Conservation (phyloP, 2,329 filamentous ascomycete species). For the Fonsecaea multimorphosa region DNA sequence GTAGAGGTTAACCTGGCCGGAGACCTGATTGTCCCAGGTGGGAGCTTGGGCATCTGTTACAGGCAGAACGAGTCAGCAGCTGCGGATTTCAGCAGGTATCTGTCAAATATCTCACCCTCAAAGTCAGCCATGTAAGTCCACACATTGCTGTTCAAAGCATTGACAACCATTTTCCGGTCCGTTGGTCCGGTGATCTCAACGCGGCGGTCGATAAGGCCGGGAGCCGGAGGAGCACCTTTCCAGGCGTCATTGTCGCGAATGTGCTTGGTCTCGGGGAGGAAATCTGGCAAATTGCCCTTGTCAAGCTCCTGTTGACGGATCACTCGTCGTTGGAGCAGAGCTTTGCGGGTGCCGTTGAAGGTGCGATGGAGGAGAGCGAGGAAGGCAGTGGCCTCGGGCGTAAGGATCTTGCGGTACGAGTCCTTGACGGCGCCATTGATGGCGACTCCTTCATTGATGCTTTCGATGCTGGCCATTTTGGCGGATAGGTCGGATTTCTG, state of each 20-base stretch:
- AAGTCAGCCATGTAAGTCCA: constrained; percentile 99
- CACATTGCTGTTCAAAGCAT: constrained; percentile 92
- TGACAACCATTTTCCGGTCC: constrained; percentile 98
- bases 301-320: constrained; percentile 91
- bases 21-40: constrained; percentile 99
- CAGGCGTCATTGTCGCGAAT: constrained; percentile 93
- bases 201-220: constrained; percentile 88
- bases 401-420: constrained; percentile 86
- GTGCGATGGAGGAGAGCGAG: constrained; percentile 92
- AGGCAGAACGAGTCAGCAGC: constrained; percentile 21
- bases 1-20: constrained; percentile 96
- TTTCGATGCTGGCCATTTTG: constrained; percentile 71
- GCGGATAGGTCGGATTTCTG: background rate
- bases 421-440: constrained; percentile 81
- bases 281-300: constrained; percentile 85
- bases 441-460: constrained; percentile 84
- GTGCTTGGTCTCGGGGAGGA: constrained; percentile 92
- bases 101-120: constrained; percentile 71
- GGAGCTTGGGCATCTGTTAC: constrained; percentile 84
- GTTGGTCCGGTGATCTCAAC: constrained; percentile 98
- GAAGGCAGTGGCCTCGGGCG: constrained; percentile 87
- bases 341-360: constrained; percentile 89
- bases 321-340: constrained; percentile 82
- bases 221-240: constrained; percentile 89
- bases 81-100: constrained; percentile 1